Percentiles rank a stretch among this genome's conserved stretches.
These are phyloP conservation scores for Athelia sp. DNA, from an alignment of 1,284 basidiomycete species.

Conservation along the genomic window DNA sequence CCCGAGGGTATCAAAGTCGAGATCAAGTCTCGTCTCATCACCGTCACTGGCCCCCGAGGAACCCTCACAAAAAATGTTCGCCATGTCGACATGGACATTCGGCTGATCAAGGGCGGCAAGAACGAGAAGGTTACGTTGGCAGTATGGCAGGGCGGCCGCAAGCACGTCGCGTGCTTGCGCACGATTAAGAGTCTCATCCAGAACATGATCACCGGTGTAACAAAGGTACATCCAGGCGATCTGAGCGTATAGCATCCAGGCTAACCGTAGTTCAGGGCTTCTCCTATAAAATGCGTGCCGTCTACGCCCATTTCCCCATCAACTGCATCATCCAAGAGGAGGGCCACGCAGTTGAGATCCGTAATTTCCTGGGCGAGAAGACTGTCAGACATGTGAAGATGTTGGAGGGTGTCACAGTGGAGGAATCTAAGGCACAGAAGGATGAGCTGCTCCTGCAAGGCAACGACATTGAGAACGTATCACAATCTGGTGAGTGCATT, in stretches of 20 bases:
- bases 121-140: constrained; percentile 83
- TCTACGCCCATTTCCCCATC: constrained; percentile 99
- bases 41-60: constrained; percentile 87
- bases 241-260: background rate
- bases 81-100: constrained; percentile 97
- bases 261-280: constrained; percentile 63
- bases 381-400: constrained; percentile 90
- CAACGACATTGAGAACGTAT: constrained; percentile 94
- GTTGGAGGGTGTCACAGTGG: constrained; percentile 84
- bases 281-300: constrained; percentile 99
- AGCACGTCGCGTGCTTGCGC: constrained; percentile 97
- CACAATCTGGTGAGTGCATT: constrained; percentile 72
- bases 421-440: constrained; percentile 94
- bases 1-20: constrained; percentile 81
- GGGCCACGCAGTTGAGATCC: constrained; percentile 85
- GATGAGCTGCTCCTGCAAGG: constrained; percentile 93
- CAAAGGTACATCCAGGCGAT: constrained; percentile 55
- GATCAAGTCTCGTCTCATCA: constrained; percentile 88
- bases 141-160: constrained; percentile 97
- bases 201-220: constrained; percentile 98
- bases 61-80: constrained; percentile 88
- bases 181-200: constrained; percentile 93
- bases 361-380: constrained; percentile 99
- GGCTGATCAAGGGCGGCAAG: constrained; percentile 65
- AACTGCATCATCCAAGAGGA: constrained; percentile 94